Percentiles rank a stretch among this genome's conserved stretches.
phyloP scores from a whole-genome alignment of 805 yeast genomes.

The Kuraishia ogatae region DNA sequence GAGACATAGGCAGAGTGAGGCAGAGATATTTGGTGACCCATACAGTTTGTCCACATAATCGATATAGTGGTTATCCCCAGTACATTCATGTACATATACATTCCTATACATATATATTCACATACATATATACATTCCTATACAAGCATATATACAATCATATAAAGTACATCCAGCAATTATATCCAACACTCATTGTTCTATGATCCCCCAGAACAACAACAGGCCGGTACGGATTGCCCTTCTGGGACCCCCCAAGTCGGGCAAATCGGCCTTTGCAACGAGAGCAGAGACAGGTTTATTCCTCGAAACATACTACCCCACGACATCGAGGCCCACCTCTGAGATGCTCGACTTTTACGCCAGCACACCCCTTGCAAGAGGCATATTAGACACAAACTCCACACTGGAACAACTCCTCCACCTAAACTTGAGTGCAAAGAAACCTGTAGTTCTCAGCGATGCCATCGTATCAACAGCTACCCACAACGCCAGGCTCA shows the following conservation, averaged over 20 bases:
- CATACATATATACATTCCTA: no score
- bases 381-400: constrained; percentile 38
- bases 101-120: no score
- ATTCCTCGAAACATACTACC: constrained; percentile 65
- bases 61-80: no score
- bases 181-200: no score
- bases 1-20: no score
- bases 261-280: constrained; percentile 55
- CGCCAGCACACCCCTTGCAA: constrained; percentile 30
- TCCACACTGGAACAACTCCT: constrained; percentile 29
- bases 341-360: constrained; percentile 48
- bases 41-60: no score
- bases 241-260: constrained; percentile 47
- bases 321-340: constrained; percentile 48
- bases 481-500: constrained; percentile 8
- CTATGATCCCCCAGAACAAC: background rate
- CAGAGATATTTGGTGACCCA: no score
- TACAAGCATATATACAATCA: no score
- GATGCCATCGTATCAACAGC: constrained; percentile 5
- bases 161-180: no score
- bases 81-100: no score
- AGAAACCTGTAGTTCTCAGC: constrained; percentile 1
- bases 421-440: no score
- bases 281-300: constrained; percentile 37
- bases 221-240: constrained; percentile 46